Base-by-base conservation (phyloP, 768 basidiomycete species). In the Tulasnella sp. region DNA sequence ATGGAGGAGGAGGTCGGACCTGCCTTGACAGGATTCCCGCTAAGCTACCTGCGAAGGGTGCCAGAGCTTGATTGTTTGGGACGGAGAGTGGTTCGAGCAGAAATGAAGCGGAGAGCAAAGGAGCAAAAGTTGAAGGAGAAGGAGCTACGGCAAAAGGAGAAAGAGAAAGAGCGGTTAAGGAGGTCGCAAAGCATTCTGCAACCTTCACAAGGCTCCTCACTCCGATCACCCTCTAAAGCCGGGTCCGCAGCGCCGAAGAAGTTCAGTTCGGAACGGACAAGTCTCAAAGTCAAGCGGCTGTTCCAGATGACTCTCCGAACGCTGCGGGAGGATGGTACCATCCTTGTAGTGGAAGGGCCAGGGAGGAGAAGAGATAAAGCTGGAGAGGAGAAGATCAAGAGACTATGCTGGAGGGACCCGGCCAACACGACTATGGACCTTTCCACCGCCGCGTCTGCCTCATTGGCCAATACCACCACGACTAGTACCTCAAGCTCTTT, bases 41-140 rank as follows among this genome's bases (percentile, higher is more conserved):
- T 93, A 8, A 92, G 92, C 0, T 89, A 93, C 79, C 85, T 94
- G 1, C 88, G 91, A 8, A 90, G 92, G 67, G 90, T 93, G 0
- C 91, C 92, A 11, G 92, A 92, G 79, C 85, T 94, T 3, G 84
- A 87, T 0, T 84, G 88, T 15, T 85, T 94, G 75, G 91, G 92
- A 5, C 83, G 85, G 31, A 85, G 90, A 12, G 89, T 93, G 1
- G 89, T 91, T 14, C 84, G 87, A 58, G 88, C 89, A 1, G 91
- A 91, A 72, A 83, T 83, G 3, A 87, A 86, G 78, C 86, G 88
- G 17, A 85, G 88, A n/a, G 82, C 83, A 17, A 86, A 86, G 64
- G 87, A 86, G 29, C 86, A 87, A 80, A 85, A 83, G 76, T 5
- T 34, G 79, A 81, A 38, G 86, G 85, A 77, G 84, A 79, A 79